These are phyloP conservation scores for Boletus rex-veris DNA, from an alignment of 768 basidiomycete species.

Conservation along the genomic window DNA sequence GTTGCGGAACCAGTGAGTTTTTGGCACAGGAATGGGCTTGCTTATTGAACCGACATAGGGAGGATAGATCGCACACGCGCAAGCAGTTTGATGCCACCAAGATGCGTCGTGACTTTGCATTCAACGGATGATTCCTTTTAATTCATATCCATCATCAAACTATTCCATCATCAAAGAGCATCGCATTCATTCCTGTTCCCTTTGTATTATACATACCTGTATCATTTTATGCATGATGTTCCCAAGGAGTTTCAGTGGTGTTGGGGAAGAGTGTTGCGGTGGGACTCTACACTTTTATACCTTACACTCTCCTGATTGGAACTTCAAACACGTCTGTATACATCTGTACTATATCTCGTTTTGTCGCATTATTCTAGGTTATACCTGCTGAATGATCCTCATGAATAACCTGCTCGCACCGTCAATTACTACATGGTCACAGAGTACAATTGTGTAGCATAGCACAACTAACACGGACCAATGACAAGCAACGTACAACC, in stretches of 20 bases:
- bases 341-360: no score
- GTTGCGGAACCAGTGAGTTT: conserved; percentile 17
- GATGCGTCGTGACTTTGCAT: conserved; percentile 35
- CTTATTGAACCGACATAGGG: not conserved
- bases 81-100: conserved; percentile 21
- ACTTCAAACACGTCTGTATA: no score
- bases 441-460: conserved; percentile 9
- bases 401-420: no score
- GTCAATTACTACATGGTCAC: no score
- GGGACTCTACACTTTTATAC: no score
- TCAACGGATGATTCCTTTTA: conserved; percentile 15
- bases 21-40: not conserved
- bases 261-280: no score
- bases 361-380: no score
- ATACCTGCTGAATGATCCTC: no score
- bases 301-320: no score
- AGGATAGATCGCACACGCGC: not conserved
- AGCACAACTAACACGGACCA: not conserved
- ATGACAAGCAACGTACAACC: no score
- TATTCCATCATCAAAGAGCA: not conserved
- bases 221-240: conserved; percentile 4
- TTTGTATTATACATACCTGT: conserved; percentile 6
- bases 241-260: no score
- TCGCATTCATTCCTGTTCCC: not conserved
- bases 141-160: not conserved